Evolutionary conservation across 139 green algal genomes (phyloP), one percentile per base, ranked within the genome.

Genomic region (Parachlorella kessleri): DNA sequence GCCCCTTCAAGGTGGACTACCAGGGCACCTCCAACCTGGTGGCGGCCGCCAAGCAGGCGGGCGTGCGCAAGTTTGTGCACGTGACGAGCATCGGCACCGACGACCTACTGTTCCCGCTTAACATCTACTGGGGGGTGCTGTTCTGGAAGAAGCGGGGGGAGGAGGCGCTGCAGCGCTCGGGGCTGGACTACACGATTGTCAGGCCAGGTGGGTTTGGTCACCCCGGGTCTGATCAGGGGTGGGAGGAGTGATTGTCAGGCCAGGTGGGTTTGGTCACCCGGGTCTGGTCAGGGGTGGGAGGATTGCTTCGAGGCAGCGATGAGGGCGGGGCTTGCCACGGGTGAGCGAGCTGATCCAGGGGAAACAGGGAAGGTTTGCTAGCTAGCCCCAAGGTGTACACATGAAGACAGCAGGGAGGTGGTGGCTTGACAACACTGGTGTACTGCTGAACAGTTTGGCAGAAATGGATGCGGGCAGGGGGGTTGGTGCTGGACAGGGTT

Each of bases 81-180:
- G 90, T 96, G 0, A 92, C 76, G 39, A 84, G 42, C 65, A 95
- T 96, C 69, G 92, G 92, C n/a, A 77, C 79, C 2, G 92, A 96
- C 72, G 90, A 94, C 37, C 77, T 78, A 6, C 79, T 94, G 42
- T 82, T 95, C 76, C 90, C 90, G 2, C 88, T 96, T 32, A 97
- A 97, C 82, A 83, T 94, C 6, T 91, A 94, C 74, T 96, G 86
- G 81, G 91, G 91, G 54, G 88, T 95, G 21, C 78, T 94, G 41
- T 77, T 94, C 48, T 93, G 84, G 83, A 96, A 96, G 87, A 95
- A 96, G 81, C 87, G 90, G 38, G 84, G 83, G 18, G 93, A 96
- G 84, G 87, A 93, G 87, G 90, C 81, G 71, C 70, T 97, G 83
- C 93, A 96, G 76, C 85, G 92, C n/a, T 90, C 77, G 3, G 93